Evolutionary conservation across 495 filamentous ascomycete species (phyloP).

Genomic region (Schizothecium vesticola): DNA sequence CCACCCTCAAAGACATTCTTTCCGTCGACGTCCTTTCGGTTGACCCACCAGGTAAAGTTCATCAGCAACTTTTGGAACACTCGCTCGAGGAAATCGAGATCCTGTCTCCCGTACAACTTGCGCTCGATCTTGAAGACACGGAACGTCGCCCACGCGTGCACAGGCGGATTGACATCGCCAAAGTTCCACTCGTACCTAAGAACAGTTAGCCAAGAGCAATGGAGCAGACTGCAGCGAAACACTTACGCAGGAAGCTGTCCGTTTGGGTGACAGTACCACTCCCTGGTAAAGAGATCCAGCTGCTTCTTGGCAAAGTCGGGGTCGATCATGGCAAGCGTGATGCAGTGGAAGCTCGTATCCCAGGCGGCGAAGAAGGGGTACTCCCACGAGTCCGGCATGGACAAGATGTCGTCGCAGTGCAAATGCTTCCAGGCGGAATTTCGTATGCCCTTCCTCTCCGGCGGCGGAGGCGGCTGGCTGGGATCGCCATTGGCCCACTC

Average conservation of each 20-base stretch:
- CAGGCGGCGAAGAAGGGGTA: constrained; percentile 98
- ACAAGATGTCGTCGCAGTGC: constrained; percentile 87
- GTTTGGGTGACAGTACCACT: constrained; percentile 99
- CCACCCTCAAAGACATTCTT: constrained; percentile 97
- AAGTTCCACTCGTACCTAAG: constrained; percentile 92
- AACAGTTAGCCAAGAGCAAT: not conserved
- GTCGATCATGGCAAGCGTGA: constrained; percentile 93
- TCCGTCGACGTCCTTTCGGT: constrained; percentile 86
- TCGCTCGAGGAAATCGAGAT: constrained; percentile 89
- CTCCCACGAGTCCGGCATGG: constrained; percentile 98
- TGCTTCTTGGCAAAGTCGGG: constrained; percentile 98
- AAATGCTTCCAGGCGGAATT: constrained; percentile 91
- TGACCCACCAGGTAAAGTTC: constrained; percentile 99
- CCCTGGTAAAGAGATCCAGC: constrained; percentile 86
- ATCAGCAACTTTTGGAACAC: constrained; percentile 94
- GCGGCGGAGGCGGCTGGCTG: constrained; percentile 70
- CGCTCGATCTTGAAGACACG: constrained; percentile 95
- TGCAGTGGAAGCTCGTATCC: constrained; percentile 96
- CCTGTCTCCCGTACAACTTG: constrained; percentile 91
- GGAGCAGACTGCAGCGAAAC: not conserved
- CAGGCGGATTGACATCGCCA: constrained; percentile 91
- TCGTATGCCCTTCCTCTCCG: constrained; percentile 70
- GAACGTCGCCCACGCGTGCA: constrained; percentile 95
- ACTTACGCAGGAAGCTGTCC: constrained; percentile 68
- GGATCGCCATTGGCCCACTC: constrained; percentile 87